These are phyloP conservation scores for Apiospora marii DNA, from an alignment of 2,329 filamentous ascomycete species.

Conservation along the genomic window DNA sequence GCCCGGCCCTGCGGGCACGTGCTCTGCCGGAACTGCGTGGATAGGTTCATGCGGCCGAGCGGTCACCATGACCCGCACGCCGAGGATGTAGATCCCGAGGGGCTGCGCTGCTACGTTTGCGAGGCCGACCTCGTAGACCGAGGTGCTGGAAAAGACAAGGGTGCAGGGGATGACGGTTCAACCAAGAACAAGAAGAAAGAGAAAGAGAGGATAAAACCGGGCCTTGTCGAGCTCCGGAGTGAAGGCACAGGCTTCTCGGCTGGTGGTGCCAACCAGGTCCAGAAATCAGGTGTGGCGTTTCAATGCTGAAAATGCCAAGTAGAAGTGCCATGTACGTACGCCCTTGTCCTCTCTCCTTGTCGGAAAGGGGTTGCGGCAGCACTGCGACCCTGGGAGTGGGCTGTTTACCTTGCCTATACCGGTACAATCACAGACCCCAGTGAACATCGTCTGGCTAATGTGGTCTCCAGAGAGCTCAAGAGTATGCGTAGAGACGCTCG, in stretches of 20 bases:
- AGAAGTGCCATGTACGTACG: too few relatives aligned
- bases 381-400: not conserved
- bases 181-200: constrained; percentile 39
- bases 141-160: constrained; percentile 42
- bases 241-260: constrained; percentile 95
- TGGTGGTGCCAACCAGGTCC: constrained; percentile 81
- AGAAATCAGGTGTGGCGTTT: constrained; percentile 81
- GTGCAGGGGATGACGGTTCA: constrained; percentile 45
- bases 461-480: not conserved
- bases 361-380: not conserved
- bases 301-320: constrained; percentile 68
- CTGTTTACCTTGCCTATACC: not conserved
- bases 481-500: not conserved
- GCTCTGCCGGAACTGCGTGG: constrained; percentile 83
- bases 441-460: not conserved
- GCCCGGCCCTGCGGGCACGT: constrained; percentile 93
- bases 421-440: not conserved
- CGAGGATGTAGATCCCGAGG: constrained; percentile 44
- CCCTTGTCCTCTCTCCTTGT: not conserved
- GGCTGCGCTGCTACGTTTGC: constrained; percentile 83
- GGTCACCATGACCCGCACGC: constrained; percentile 67
- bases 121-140: constrained; percentile 74
- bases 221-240: constrained; percentile 79
- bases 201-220: constrained; percentile 69
- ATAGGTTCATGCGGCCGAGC: constrained; percentile 77